Base-by-base conservation (phyloP, 225 moss, liverwort and hornwort species). In the Bryum argenteum region DNA sequence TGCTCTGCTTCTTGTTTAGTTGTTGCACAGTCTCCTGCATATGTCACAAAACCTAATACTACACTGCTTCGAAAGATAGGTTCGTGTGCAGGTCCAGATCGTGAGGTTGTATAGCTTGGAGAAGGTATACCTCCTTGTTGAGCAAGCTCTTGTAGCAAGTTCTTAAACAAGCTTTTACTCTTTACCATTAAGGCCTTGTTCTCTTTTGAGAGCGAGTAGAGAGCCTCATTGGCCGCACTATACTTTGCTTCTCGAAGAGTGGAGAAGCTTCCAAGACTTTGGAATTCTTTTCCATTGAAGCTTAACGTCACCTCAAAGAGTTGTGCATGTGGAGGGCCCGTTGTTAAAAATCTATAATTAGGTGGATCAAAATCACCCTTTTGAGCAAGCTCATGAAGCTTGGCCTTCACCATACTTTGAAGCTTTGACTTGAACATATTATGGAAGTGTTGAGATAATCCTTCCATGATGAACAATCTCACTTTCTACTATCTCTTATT, bases 371-470 rank as follows among this genome's bases (percentile, higher is more conserved):
- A 84, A 68, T 91, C 90, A 83, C 88, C 85, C 95, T 89, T 90
- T 78, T 96, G 89, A 83, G 95, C 93, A 82, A 85, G 81, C 93
- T 93, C 93, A 87, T 96, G 95, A 87, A 91, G 95, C 33, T 33
- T 33, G 33, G 33, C 33, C 5, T 33, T 33, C 33, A 33, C 33
- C 33, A 33, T 33, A 6, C 33, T 33, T 84, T 93, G 95, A 74
- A 91, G 93, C 76, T 93, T 93, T 73, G 87, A 93, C 95, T 93
- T 95, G 47, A 5, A 47, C 16, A 16, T 47, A 16, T 1, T 7
- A 10, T 6, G 1, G 7, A 33, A 33, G 33, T 33, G 15, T 47
- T 47, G 15, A 47, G 16, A 47, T 5, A 47, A 15, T 6, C 4
- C 47, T 47, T 47, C 15, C 5, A 6, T 47, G 9, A 15, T 47